Base-by-base conservation (phyloP, 1,284 basidiomycete species). In the Ceratobasidium sp. region DNA sequence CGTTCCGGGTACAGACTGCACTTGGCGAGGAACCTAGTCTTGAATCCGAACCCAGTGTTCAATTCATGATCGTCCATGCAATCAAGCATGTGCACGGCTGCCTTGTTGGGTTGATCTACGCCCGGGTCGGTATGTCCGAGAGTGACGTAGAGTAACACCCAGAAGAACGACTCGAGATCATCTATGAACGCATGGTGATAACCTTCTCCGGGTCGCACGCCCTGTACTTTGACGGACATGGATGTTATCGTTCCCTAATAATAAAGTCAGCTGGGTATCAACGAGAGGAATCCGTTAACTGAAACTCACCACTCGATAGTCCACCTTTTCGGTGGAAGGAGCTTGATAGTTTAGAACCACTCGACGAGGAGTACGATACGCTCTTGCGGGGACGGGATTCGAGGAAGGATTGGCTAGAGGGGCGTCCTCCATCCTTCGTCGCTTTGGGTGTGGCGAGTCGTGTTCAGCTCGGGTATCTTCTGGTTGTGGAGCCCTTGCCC, bases 81-180 rank as follows among this genome's bases (percentile, higher is more conserved):
- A 33, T 66, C 64, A 38, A 66, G 44, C 14, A 66, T 66, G 10
- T 18, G 4, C 44, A 27, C 2, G 20, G 60, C 60, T 27, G 60
- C 12, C 23, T 23, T 10, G 23, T 48, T 66, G 18, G 33, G 33
- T 6, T 3, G 18, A 18, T 66, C 46, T 14, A 27, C 35, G 2
- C 30, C 30, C 14, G 67, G 67, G 10, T 74, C 33, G 27, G 44
- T 12, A 46, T 65, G 71, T 12, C 44, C 60, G 4, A 35, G 20
- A 2, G 55, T 33, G 10, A 23, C 16, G 18, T 60, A 74, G 14
- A 74, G 18, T 4, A 74, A 16, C 23, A 74, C 44, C 71, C 71
- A 74, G n/a, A 74, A 74, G 48, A 74, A 74, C 14, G 71, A 74
- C n/a, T 74, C 71, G n/a, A 74, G 71, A 27, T 74, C 71, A 27